Evolutionary conservation across 1,139 yeast species (phyloP).

Genomic region (Magnusiomyces sp.): DNA sequence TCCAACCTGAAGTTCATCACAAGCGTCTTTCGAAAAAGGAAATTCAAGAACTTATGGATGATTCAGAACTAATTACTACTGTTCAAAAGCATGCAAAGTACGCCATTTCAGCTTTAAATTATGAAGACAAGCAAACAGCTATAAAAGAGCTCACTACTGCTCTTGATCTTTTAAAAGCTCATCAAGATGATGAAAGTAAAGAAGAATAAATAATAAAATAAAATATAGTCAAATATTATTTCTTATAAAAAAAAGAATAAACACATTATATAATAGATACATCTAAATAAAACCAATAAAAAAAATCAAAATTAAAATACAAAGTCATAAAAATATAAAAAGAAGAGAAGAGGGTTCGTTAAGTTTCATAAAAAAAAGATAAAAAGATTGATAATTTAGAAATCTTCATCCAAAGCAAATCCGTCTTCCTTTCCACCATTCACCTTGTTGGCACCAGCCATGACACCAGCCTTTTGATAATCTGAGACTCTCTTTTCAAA

Average conservation of each 20-base stretch:
- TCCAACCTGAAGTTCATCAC: slow-evolving; percentile 14
- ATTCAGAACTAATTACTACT: slow-evolving; percentile 51
- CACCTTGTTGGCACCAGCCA: slow-evolving; percentile 45
- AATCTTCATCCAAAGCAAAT: slow-evolving; percentile 39
- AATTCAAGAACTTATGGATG: slow-evolving; percentile 44
- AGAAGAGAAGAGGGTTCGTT: too few species aligned
- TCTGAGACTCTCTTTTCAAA: slow-evolving; percentile 98
- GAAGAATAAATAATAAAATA: background rate
- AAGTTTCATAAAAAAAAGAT: slow-evolving; percentile 3
- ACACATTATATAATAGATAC: background rate
- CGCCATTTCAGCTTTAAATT: slow-evolving; percentile 89
- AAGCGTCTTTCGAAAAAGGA: slow-evolving; percentile 36
- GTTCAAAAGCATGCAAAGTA: slow-evolving; percentile 85
- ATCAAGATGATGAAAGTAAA: background rate
- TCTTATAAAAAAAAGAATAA: too few species aligned
- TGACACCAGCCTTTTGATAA: slow-evolving; percentile 98
- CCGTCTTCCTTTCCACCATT: slow-evolving; percentile 38
- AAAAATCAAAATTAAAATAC: background rate
- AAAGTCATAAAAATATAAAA: background rate
- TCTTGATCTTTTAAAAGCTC: slow-evolving; percentile 33
- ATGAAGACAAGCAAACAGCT: slow-evolving; percentile 82
- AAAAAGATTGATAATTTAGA: slow-evolving; percentile 24
- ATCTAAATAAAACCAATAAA: background rate
- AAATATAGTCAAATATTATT: background rate
- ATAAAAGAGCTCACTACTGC: slow-evolving; percentile 63